phyloP scores from a whole-genome alignment of 805 yeast genomes.

The Scheffersomyces coipomensis region DNA sequence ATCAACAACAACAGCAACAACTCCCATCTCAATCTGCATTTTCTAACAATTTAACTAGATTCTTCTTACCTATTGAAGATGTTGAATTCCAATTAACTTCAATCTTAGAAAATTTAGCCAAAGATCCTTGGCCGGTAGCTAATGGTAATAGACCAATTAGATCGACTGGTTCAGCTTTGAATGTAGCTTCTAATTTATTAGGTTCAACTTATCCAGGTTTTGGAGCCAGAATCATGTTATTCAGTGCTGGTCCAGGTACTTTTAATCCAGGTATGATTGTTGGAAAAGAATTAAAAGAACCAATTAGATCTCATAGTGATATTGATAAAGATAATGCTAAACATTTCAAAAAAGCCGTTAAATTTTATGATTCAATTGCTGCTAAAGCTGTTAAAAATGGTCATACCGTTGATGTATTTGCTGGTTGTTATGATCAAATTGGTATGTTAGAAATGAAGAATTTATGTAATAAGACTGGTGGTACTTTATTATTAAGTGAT shows the following conservation, averaged over 20 bases:
- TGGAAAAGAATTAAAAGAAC: conserved; percentile 87
- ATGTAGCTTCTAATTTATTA: conserved; percentile 77
- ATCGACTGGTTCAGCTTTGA: conserved; percentile 90
- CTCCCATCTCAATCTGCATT: conserved; percentile 21
- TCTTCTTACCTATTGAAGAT: conserved; percentile 69
- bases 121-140: conserved; percentile 88
- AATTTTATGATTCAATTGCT: conserved; percentile 75
- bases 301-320: conserved; percentile 96
- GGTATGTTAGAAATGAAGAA: conserved; percentile 94
- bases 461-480: conserved; percentile 84
- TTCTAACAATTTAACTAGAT: conserved; percentile 48
- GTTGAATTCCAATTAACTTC: conserved; percentile 83
- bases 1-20: conserved; percentile 14
- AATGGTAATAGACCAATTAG: conserved; percentile 83
- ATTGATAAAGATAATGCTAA: conserved; percentile 87
- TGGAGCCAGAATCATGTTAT: conserved; percentile 86
- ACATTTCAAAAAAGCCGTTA: conserved; percentile 82
- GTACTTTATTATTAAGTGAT: conserved; percentile 82
- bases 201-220: conserved; percentile 81
- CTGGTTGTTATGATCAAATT: conserved; percentile 94
- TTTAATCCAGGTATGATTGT: conserved; percentile 94
- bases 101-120: conserved; percentile 71
- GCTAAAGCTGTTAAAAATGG: conserved; percentile 67
- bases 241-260: conserved; percentile 95
- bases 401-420: conserved; percentile 85